Base-by-base conservation (phyloP, 441 rosid genomes). In the Biscutella laevigata region DNA sequence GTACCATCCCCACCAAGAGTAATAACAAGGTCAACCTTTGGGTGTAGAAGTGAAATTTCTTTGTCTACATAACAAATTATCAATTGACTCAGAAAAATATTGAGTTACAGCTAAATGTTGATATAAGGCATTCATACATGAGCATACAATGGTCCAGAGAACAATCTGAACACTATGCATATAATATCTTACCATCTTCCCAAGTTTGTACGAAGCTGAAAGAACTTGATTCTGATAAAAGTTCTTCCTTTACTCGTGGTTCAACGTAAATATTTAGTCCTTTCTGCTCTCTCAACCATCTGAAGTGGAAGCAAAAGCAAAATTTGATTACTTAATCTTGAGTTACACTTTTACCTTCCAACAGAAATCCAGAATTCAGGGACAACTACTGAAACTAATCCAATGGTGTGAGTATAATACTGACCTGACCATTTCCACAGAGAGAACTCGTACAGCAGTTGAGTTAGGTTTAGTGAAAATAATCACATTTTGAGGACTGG, bases 1-100 rank as follows among this genome's bases (percentile, higher is more conserved):
- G 99, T 94, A 52, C 97, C 99, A 76, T 94, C 99, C 15, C 99
- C 99, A 64, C 97, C 99, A 67, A 94, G 99, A 60, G 99, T 89
- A 48, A 86, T 81, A 30, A 94, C 86, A 47, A 94, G 88, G 72
- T 94, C 99, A 59, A 94, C 94, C 68, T 86, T 78, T 24, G 79
- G 63, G 72, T 86, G 97, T 66, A 92, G 80, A 26, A 53, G 76
- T 42, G 49, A 71, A 64, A 92, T 72, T 62, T 86, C 91, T 39
- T 61, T 54, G 53, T 86, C 99, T 92, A 86, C 51, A 72, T 44
- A 29, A 43, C 30, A 40, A 14, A 53, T 36, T 4, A 29, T 10
- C 53, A 56, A 26, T 17, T 17, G n/a, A n/a, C n/a, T n/a, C n/a
- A n/a, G n/a, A n/a, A n/a, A n/a, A n/a, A n/a, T n/a, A n/a, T n/a